A percentile compares a stretch with the other conserved stretches of the same genome.
phyloP scores from a whole-genome alignment of 495 filamentous ascomycete genomes.

The Articulospora tetracladia region DNA sequence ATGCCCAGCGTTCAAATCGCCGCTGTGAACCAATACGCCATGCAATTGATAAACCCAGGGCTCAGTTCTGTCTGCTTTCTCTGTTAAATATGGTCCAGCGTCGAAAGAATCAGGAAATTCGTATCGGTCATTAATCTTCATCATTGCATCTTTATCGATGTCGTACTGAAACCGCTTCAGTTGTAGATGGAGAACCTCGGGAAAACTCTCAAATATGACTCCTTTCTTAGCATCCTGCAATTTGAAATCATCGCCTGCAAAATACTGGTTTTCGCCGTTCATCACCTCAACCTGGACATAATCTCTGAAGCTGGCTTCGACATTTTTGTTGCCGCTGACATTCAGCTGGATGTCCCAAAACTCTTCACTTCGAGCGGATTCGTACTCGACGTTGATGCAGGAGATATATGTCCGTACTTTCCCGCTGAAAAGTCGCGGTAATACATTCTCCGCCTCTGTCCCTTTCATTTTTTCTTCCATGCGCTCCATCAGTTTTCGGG shows the following conservation, averaged over 20 bases:
- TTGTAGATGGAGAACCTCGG: slow-evolving; percentile 91
- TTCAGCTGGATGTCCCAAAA: slow-evolving; percentile 99
- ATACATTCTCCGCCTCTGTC: slow-evolving; percentile 86
- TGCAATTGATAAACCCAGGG: slow-evolving; percentile 89
- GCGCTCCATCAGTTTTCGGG: slow-evolving; percentile 92
- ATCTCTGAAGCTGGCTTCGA: slow-evolving; percentile 93
- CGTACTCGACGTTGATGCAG: slow-evolving; percentile 96
- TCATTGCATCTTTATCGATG: slow-evolving; percentile 91
- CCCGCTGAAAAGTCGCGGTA: slow-evolving; percentile 88
- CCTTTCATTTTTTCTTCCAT: slow-evolving; percentile 98
- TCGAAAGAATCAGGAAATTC: slow-evolving; percentile 95
- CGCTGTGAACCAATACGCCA: slow-evolving; percentile 93
- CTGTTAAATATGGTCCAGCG: slow-evolving; percentile 80
- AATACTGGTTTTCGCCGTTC: slow-evolving; percentile 98
- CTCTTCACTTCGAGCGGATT: slow-evolving; percentile 90
- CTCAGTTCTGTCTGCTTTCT: slow-evolving; percentile 82
- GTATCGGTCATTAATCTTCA: slow-evolving; percentile 98
- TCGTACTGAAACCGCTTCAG: slow-evolving; percentile 99
- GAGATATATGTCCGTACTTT: slow-evolving; percentile 98
- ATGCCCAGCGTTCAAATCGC: slow-evolving; percentile 96
- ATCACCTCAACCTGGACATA: slow-evolving; percentile 95
- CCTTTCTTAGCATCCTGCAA: slow-evolving; percentile 97
- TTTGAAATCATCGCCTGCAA: slow-evolving; percentile 80
- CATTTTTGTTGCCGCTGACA: slow-evolving; percentile 84
- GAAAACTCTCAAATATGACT: slow-evolving; percentile 94